These are phyloP conservation scores for Triticum urartu DNA, from an alignment of 176 grass and related monocot genomes.

Conservation along the genomic window DNA sequence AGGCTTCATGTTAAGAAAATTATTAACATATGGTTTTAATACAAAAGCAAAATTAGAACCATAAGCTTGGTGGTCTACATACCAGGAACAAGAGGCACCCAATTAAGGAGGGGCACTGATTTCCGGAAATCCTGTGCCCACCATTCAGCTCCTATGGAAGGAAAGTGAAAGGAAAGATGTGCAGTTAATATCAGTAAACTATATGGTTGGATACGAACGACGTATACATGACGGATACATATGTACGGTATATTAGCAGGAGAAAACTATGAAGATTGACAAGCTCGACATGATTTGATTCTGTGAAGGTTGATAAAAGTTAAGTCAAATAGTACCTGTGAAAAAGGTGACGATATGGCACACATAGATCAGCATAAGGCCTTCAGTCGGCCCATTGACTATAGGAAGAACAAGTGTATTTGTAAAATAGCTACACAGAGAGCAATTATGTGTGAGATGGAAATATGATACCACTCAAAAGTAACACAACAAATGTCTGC, in stretches of 20 bases:
- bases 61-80: constrained; percentile 34
- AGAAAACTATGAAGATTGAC: neutral
- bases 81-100: constrained; percentile 88
- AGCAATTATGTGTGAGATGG: constrained; percentile 17
- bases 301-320: neutral
- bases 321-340: constrained; percentile 52
- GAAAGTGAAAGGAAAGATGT: constrained; percentile 39
- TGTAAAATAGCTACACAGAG: constrained; percentile 78
- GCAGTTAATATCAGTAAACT: constrained; percentile 6
- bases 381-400: constrained; percentile 95
- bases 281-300: neutral
- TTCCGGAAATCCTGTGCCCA: constrained; percentile 93
- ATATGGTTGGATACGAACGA: neutral
- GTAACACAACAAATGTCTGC: neutral
- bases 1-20: neutral
- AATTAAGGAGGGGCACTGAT: constrained; percentile 76
- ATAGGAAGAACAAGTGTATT: constrained; percentile 96
- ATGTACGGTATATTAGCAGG: constrained; percentile 2
- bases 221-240: neutral
- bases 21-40: neutral
- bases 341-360: constrained; percentile 93
- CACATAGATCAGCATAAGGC: constrained; percentile 95
- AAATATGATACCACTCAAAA: neutral
- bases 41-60: neutral
- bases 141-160: constrained; percentile 85